These are phyloP conservation scores for Pseudogymnoascus sp. DNA, from an alignment of 2,329 filamentous ascomycete genomes.

Conservation along the genomic window DNA sequence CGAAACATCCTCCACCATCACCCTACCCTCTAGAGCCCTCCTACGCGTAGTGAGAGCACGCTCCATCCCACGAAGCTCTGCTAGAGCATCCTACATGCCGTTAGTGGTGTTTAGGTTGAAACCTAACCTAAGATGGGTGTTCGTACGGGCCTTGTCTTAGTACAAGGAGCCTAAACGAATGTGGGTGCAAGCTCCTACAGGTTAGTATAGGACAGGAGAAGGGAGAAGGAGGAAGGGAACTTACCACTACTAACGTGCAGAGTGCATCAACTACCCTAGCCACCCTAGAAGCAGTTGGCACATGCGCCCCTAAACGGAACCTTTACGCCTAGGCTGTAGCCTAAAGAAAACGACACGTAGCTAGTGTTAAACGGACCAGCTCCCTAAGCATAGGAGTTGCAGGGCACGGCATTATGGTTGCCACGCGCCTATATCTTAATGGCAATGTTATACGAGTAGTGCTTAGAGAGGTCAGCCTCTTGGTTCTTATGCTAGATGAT, in stretches of 20 bases:
- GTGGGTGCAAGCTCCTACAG: too few species aligned
- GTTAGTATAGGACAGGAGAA: too few species aligned
- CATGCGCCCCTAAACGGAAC: neutral
- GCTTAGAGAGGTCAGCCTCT: neutral
- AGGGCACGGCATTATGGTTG: neutral
- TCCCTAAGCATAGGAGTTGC: neutral
- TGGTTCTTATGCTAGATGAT: neutral
- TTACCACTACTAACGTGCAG: neutral
- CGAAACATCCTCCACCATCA: neutral
- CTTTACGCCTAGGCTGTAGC: neutral
- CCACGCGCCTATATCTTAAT: neutral
- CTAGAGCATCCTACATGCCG: neutral
- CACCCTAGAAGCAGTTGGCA: neutral
- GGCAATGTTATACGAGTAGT: neutral
- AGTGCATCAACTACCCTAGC: neutral
- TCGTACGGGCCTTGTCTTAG: neutral
- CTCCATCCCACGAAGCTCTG: neutral
- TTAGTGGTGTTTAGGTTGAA: neutral
- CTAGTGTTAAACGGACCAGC: neutral
- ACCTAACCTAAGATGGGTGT: neutral
- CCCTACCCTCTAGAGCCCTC: neutral
- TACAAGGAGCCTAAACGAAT: neutral
- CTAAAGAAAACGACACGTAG: neutral
- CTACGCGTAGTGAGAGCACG: neutral
- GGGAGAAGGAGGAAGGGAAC: too few species aligned